Evolutionary conservation across 108 stramenopile species (phyloP), one percentile per base, ranked within the genome.

Genomic region (Nannochloropsis salina): DNA sequence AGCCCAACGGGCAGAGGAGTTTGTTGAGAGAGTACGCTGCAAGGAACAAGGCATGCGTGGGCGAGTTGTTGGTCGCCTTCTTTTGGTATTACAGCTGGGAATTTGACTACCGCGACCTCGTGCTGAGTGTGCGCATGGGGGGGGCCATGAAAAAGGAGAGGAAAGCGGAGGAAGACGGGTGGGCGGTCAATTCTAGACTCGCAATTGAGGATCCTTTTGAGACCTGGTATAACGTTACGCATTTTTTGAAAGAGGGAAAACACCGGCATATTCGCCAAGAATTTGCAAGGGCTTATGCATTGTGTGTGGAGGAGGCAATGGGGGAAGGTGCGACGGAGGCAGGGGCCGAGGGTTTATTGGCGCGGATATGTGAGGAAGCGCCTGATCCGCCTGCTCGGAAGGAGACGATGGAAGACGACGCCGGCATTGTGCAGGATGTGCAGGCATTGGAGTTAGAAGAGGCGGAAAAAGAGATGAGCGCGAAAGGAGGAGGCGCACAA

Each of bases 121-220:
- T 95, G 18, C 93, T 96, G 9, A 92, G 93, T 74, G 85, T 96
- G 41, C 93, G 95, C 83, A 91, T 91, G 44, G 83, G 83, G 9
- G 93, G 94, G 42, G 20, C 93, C 0, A 86, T 95, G 74, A 93
- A 95, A 85, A 94, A 95, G 83, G 94, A 95, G 88, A 86, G 92
- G 41, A 99, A 97, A 88, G 95, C 95, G 45, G 98, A 99, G 92
- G 86, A 93, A 9, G 94, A 96, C 91, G 94, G 96, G 83, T 99
- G 98, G 98, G 92, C 93, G 79, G 89, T 93, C 83, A 94, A 94
- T 89, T 92, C 93, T 86, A 31, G 94, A 80, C 90, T 98, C 44
- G 95, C 96, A 41, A 96, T 99, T 47, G 98, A 99, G 93, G 99
- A 99, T 89, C 99, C 99, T 10, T 99, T 99, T 92, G 99, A 99